Conservation (phyloP, 2,329 filamentous ascomycete genomes). For the Colletotrichum musae region DNA sequence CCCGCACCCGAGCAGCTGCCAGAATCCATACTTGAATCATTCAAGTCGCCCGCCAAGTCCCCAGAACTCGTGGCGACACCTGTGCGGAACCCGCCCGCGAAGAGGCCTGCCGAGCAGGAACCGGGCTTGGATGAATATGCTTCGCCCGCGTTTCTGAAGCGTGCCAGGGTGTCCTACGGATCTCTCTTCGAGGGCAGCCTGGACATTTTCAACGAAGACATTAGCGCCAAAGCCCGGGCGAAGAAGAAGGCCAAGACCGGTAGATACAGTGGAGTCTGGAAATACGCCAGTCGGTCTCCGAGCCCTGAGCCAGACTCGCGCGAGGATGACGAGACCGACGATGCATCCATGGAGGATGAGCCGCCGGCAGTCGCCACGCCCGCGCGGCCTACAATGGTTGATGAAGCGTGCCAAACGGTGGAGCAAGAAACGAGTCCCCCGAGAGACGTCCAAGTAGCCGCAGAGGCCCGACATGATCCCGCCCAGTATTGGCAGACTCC, state of each 20-base stretch:
- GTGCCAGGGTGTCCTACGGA: slow-evolving; percentile 78
- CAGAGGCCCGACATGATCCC: slow-evolving; percentile 30
- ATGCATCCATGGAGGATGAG: slow-evolving; percentile 28
- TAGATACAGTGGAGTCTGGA: slow-evolving; percentile 79
- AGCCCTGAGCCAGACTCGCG: slow-evolving; percentile 72
- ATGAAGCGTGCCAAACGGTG: slow-evolving; percentile 50
- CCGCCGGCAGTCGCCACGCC: slow-evolving; percentile 31
- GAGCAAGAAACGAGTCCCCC: slow-evolving; percentile 44
- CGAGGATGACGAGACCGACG: slow-evolving; percentile 45
- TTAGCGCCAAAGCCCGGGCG: slow-evolving; percentile 70
- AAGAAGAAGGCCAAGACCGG: slow-evolving; percentile 81
- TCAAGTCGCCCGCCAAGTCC: slow-evolving; percentile 42
- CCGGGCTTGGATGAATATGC: slow-evolving; percentile 70
- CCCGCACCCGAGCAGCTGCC: slow-evolving; percentile 31
- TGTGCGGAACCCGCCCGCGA: slow-evolving; percentile 39
- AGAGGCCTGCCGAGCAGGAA: slow-evolving; percentile 52
- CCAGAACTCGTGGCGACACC: slow-evolving; percentile 34
- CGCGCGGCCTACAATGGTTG: slow-evolving; percentile 46
- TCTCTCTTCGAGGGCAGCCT: slow-evolving; percentile 74
- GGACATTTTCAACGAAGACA: slow-evolving; percentile 81
- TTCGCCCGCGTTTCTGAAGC: slow-evolving; percentile 86
- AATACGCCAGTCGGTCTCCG: slow-evolving; percentile 78
- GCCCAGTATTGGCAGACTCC: slow-evolving; percentile 31
- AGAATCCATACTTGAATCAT: slow-evolving; percentile 40
- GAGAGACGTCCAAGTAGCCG: slow-evolving; percentile 38